Conservation (phyloP, 2,329 filamentous ascomycete species). For the Cladophialophora psammophila region DNA sequence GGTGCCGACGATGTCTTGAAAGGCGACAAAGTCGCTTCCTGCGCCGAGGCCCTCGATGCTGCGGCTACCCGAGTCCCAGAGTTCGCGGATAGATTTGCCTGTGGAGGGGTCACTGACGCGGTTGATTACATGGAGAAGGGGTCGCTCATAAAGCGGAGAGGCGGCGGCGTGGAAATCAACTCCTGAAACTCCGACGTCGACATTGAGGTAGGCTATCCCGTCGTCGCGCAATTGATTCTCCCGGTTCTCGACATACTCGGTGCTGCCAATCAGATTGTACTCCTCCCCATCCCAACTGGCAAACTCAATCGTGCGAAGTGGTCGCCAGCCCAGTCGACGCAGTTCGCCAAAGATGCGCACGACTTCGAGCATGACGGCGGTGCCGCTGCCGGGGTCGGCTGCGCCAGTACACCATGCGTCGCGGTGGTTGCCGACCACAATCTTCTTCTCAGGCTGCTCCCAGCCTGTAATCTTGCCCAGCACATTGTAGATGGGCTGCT, state of each 20-base stretch:
- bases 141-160: conserved; percentile 78
- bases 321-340: conserved; percentile 79
- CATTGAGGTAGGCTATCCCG: conserved; percentile 87
- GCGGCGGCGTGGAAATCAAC: conserved; percentile 77
- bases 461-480: conserved; percentile 83
- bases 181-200: conserved; percentile 83
- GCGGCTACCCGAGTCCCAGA: conserved; percentile 73
- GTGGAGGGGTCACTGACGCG: conserved; percentile 73
- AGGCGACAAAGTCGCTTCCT: conserved; percentile 84
- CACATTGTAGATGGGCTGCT: conserved; percentile 91
- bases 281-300: conserved; percentile 95
- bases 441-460: conserved; percentile 81
- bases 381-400: conserved; percentile 84
- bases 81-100: conserved; percentile 68
- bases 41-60: conserved; percentile 74
- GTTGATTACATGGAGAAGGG: conserved; percentile 75
- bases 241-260: conserved; percentile 90
- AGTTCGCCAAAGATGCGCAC: conserved; percentile 84
- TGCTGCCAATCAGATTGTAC: conserved; percentile 93
- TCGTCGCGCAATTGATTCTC: conserved; percentile 74
- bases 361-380: conserved; percentile 89
- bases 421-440: conserved; percentile 91
- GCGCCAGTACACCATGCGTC: conserved; percentile 93
- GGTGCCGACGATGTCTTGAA: conserved; percentile 88
- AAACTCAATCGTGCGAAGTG: conserved; percentile 93